Evolutionary conservation across 2,329 filamentous ascomycete species (phyloP), one percentile per base, ranked within the genome.

Genomic region (Coniochaeta pulveracea): DNA sequence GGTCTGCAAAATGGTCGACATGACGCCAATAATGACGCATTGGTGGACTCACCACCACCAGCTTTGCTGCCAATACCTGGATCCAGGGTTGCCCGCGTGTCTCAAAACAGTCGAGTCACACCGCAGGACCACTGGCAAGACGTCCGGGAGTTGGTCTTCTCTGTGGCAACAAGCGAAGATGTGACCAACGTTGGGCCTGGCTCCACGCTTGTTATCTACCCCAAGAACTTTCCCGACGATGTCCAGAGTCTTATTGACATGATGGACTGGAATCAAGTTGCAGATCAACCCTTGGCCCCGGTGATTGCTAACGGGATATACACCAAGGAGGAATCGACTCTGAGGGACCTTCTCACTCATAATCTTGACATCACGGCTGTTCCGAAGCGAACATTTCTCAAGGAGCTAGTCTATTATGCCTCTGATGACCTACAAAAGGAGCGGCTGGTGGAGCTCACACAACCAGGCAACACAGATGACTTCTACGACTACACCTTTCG

Each of bases 401-500:
- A 80, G 10, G 68, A 76, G 14, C 73, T 95, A 35, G 73, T 80
- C 1, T 76, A 85, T 51, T 86, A 86, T 47, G 82, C 85, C 2
- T 57, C 63, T 1, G 72, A 93, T 46, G 52, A 62, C 3, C 75
- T 76, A 46, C 89, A 98, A 47, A 76, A 75, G 45, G 81, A 91
- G 40, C 76, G 89, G 2, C 70, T 98, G 0, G 56, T 80, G 7
- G 91, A 98, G 50, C 91, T 98, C 46, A 78, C 77, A 2, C 72
- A 81, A 46, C 76, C 85, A 0, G 71, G 81, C 28, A 84, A 80
- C 46, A 74, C 89, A 5, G 86, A 96, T 45, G 91, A 98, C 46
- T 79, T 94, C 36, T 96, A 85, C 60, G 89, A 98, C 57, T 98
- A 98, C 51, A 91, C 91, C 1, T 88, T 88, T 0, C 77, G 91